Evolutionary conservation across 306 rosid species (phyloP).

Genomic region (Prunus dulcis): DNA sequence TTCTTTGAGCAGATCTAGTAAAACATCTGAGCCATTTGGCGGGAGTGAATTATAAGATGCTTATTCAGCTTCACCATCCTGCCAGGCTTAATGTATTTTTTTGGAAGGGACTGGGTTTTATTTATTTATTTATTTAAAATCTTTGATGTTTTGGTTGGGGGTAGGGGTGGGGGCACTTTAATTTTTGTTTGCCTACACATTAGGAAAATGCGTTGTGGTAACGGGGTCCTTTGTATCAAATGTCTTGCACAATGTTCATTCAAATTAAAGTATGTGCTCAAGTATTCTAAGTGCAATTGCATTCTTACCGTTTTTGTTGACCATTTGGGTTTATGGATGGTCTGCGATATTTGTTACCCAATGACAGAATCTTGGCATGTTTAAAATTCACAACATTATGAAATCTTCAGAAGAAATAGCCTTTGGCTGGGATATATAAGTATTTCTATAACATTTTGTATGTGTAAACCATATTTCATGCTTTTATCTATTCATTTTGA

Average conservation of each 20-base stretch:
- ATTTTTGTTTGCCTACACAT: not conserved
- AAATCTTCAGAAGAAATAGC: not conserved
- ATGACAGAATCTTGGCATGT: not conserved
- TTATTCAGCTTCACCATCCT: not conserved
- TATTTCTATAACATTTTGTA: not conserved
- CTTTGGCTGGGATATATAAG: not conserved
- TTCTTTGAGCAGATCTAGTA: conserved; percentile 7
- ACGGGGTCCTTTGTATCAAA: not conserved
- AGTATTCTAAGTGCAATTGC: not conserved
- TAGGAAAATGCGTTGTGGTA: not conserved
- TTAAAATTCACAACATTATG: not conserved
- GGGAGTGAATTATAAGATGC: not conserved
- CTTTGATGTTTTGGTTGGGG: not conserved
- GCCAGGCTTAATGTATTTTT: not conserved
- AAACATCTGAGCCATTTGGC: conserved; percentile 11
- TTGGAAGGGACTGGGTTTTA: not conserved
- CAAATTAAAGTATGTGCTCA: not conserved
- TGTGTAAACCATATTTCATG: not conserved
- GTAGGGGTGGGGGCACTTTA: not conserved
- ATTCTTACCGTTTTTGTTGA: not conserved
- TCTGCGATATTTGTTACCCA: not conserved
- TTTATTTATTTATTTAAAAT: not conserved
- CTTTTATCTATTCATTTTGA: not conserved
- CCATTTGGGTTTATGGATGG: not conserved
- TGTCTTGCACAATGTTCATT: not conserved